Conservation (phyloP, 495 filamentous ascomycete genomes). For the Penicillium silybi region DNA sequence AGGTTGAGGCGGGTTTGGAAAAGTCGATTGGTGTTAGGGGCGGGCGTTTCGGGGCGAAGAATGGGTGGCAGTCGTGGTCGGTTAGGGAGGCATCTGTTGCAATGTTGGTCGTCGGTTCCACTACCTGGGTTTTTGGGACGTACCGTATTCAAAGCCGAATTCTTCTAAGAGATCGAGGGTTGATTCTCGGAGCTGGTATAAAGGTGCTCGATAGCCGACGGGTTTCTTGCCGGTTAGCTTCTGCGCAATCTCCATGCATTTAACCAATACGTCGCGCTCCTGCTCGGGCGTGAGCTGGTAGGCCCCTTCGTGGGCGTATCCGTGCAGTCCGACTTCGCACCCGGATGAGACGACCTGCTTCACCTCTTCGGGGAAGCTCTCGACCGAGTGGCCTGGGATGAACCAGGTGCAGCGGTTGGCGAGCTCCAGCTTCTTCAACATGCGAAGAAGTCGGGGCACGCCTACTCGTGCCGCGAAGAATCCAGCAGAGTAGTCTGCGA, state of each 20-base stretch:
- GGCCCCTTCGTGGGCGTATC: conserved; percentile 58
- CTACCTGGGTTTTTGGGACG: not conserved
- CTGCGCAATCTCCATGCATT: conserved; percentile 49
- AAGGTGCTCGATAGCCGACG: conserved; percentile 53
- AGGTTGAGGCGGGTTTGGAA: conserved; percentile 40
- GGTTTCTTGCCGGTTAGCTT: conserved; percentile 51
- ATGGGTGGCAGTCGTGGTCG: conserved; percentile 52
- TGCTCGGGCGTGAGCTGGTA: conserved; percentile 53
- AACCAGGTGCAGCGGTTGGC: conserved; percentile 58
- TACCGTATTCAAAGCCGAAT: conserved; percentile 53
- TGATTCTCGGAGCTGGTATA: conserved; percentile 54
- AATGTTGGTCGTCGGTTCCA: not conserved
- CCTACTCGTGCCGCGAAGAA: conserved; percentile 59
- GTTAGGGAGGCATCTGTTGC: conserved; percentile 47
- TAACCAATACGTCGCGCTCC: conserved; percentile 52
- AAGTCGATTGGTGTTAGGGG: conserved; percentile 51
- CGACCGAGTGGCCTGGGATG: conserved; percentile 59
- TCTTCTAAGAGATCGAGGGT: conserved; percentile 54
- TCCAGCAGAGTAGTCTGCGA: conserved; percentile 56
- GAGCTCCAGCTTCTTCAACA: conserved; percentile 52
- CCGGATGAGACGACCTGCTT: conserved; percentile 51
- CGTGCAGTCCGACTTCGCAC: conserved; percentile 58
- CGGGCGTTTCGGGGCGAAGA: conserved; percentile 46
- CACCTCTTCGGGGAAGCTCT: conserved; percentile 55
- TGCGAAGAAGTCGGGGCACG: conserved; percentile 54